Base-by-base conservation (phyloP, 345 rosid genomes). In the Syzygium jambos region DNA sequence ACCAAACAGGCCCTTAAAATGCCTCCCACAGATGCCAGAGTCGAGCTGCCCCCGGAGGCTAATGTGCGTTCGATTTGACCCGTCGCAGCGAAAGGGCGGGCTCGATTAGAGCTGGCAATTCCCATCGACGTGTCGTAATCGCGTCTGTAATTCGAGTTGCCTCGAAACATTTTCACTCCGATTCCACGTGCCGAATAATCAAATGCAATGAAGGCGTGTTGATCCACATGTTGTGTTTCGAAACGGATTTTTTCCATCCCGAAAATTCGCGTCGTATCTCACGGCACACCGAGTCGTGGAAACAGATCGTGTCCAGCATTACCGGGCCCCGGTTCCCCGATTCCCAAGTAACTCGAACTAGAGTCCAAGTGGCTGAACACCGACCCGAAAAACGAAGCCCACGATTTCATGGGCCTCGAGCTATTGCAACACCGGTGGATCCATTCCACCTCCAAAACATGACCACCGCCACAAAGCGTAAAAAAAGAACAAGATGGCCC, bases 41-140 rank as follows among this genome's bases (percentile, higher is more conserved):
- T 43, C 7, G 46, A 43, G 46, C 6, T 43, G 7, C 46, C 6
- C 46, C 7, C 6, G 46, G 7, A 43, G 46, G 46, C 46, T 43
- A 43, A 12, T 59, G 17, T 25, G 11, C 65, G 12, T 11, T 25
- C 5, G 16, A 59, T 25, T 11, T 11, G 7, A 27, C 25, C 1
- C 15, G 2, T 59, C 0, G 0, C 5, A 6, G 15, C 2, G 0
- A 59, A n/a, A 59, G 65, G 6, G 30, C 6, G 68, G 30, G 27
- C 30, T 15, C 29, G 27, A 59, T 59, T 12, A 12, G 2, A 59
- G 30, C 9, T 5, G 8, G 7, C 30, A 1, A 27, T 27, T 27
- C 68, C 0, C 68, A 27, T 27, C 8, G 4, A 3, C 30, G 5
- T 59, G 29, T 59, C 68, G 27, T 27, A 59, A 59, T 59, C 68